A percentile compares a stretch with the other conserved stretches of the same genome.
Conservation (phyloP, 495 filamentous ascomycete genomes). For the Lichina pygmaea region DNA sequence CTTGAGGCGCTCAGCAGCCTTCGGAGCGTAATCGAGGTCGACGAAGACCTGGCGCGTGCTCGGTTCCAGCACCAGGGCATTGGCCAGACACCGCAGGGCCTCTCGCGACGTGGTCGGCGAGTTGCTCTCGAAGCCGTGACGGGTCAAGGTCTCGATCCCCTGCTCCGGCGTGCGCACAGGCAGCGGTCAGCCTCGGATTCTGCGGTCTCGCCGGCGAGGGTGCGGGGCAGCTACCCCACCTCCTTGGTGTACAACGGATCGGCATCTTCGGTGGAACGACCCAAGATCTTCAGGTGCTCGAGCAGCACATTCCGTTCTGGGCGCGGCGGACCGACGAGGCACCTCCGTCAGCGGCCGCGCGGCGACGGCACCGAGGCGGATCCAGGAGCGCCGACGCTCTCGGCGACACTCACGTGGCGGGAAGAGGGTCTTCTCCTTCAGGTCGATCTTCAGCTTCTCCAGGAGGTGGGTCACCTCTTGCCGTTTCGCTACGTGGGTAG, state of each 20-base stretch:
- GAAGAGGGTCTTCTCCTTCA: constrained; percentile 22
- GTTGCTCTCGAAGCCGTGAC: constrained; percentile 38
- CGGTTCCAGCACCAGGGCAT: constrained; percentile 47
- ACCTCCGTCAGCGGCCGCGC: not conserved
- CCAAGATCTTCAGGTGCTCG: constrained; percentile 52
- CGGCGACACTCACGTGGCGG: constrained; percentile 23
- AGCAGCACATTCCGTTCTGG: constrained; percentile 35
- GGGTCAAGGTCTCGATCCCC: constrained; percentile 49
- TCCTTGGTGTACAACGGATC: constrained; percentile 58
- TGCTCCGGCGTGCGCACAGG: constrained; percentile 9
- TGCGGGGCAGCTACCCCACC: not conserved
- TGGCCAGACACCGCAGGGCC: constrained; percentile 68
- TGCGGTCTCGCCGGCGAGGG: not conserved
- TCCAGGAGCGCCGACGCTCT: not conserved
- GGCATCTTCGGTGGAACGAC: constrained; percentile 39
- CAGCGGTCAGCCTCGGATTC: not conserved
- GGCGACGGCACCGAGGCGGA: not conserved
- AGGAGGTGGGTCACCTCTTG: constrained; percentile 32
- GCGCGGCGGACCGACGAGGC: constrained; percentile 2
- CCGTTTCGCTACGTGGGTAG: constrained; percentile 25
- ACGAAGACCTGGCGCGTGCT: constrained; percentile 57
- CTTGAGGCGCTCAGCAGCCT: constrained; percentile 44
- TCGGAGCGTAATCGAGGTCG: constrained; percentile 44
- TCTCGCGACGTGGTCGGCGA: constrained; percentile 36
- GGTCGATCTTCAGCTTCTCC: constrained; percentile 27